A percentile compares a stretch with the other conserved stretches of the same genome.
phyloP scores from a whole-genome alignment of 176 grass and related monocot genomes.

The Zea luxurians region DNA sequence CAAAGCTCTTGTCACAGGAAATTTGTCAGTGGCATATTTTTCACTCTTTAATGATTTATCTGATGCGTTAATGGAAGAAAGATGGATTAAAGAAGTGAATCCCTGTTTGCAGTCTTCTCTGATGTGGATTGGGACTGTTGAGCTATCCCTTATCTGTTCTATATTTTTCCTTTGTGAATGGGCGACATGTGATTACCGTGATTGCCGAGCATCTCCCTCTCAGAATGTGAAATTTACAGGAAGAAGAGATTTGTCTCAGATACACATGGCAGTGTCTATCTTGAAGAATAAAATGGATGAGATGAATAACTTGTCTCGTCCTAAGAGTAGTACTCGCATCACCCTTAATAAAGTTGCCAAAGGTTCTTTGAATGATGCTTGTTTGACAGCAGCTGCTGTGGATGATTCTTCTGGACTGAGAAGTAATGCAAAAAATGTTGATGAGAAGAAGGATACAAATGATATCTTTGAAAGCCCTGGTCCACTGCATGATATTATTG shows the following conservation, averaged over 20 bases:
- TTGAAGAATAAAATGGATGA: slow-evolving; percentile 94
- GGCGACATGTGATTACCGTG: slow-evolving; percentile 97
- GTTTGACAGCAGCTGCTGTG: slow-evolving; percentile 35
- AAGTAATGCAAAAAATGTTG: slow-evolving; percentile 46
- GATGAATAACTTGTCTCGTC: slow-evolving; percentile 56
- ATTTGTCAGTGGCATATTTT: slow-evolving; percentile 71
- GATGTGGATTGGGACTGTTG: slow-evolving; percentile 91
- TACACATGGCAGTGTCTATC: slow-evolving; percentile 83
- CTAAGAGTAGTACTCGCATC: slow-evolving; percentile 53
- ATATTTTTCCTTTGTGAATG: slow-evolving; percentile 99
- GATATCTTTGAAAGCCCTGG: slow-evolving; percentile 89
- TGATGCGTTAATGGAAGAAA: slow-evolving; percentile 84
- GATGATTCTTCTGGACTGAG: slow-evolving; percentile 42
- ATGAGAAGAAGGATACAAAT: slow-evolving; percentile 63
- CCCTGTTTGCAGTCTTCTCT: slow-evolving; percentile 89
- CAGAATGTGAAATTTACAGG: slow-evolving; percentile 81
- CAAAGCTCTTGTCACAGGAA: slow-evolving; percentile 70
- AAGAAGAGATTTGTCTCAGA: slow-evolving; percentile 83
- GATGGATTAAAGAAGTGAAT: slow-evolving; percentile 95
- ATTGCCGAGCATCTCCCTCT: slow-evolving; percentile 64
- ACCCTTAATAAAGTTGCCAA: slow-evolving; percentile 49
- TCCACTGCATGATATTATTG: slow-evolving; percentile 91
- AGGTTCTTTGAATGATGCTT: slow-evolving; percentile 57
- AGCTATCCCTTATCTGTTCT: slow-evolving; percentile 88
- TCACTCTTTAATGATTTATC: slow-evolving; percentile 95